phyloP scores from a whole-genome alignment of 208 protist species.

The Acanthamoeba sp. region DNA sequence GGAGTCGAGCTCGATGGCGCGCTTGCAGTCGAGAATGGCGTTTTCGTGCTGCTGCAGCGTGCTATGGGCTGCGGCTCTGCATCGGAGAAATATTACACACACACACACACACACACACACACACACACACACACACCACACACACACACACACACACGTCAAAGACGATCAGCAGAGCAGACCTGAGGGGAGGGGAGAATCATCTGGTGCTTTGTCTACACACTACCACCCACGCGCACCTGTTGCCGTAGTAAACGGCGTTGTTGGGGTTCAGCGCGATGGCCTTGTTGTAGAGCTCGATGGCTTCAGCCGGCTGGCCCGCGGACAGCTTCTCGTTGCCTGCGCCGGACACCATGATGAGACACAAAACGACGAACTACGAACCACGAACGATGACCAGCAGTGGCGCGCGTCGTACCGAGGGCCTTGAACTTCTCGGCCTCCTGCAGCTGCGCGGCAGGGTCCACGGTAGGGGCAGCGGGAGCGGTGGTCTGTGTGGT shows the following conservation, averaged over 20 bases:
- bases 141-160: background rate
- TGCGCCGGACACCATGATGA: background rate
- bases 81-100: background rate
- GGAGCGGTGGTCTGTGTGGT: background rate
- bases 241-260: slow-evolving; percentile 52
- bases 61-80: slow-evolving; percentile 43
- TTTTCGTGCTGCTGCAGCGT: slow-evolving; percentile 41
- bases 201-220: no score
- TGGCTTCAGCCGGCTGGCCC: slow-evolving; percentile 20
- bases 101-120: no score
- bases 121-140: no score
- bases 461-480: background rate
- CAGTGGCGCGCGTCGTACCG: background rate
- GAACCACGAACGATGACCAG: background rate
- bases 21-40: slow-evolving; percentile 16
- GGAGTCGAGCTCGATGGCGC: slow-evolving; percentile 35
- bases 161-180: no score
- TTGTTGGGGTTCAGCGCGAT: slow-evolving; percentile 56
- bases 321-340: slow-evolving; percentile 55
- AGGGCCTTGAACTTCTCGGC: slow-evolving; percentile 40
- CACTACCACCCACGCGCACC: no score
- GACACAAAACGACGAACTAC: no score
- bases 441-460: background rate
- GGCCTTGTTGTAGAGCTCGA: slow-evolving; percentile 62
- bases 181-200: no score